Percentiles rank a stretch among this genome's conserved stretches.
Evolutionary conservation across 768 basidiomycete genomes (phyloP).

Genomic region (Tricholoma matsutake): DNA sequence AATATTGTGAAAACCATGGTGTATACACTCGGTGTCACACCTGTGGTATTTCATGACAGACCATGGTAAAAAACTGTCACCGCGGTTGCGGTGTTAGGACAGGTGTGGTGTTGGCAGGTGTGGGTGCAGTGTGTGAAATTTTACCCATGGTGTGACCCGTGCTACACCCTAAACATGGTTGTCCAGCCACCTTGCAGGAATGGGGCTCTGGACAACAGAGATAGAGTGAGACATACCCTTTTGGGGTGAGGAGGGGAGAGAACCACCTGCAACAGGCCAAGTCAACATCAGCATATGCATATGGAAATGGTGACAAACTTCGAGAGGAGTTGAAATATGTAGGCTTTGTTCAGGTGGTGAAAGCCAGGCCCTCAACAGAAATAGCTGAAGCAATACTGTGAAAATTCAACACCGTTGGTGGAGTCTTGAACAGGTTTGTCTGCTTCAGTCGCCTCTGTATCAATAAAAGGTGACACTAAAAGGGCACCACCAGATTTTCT

Average conservation of each 20-base stretch:
- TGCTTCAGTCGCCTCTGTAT: neutral
- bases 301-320: neutral
- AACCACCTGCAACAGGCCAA: no score
- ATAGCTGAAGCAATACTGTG: neutral
- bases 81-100: no score
- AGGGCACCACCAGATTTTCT: neutral
- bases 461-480: neutral
- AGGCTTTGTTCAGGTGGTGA: neutral
- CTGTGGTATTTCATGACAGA: no score
- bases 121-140: no score
- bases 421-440: neutral
- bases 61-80: no score
- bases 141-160: no score
- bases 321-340: neutral
- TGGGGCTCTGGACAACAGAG: neutral
- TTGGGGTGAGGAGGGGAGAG: no score
- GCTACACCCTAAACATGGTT: no score
- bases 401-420: neutral
- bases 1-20: no score
- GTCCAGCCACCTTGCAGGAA: neutral
- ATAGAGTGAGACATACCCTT: neutral
- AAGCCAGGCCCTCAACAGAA: neutral
- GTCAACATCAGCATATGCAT: no score
- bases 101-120: no score
- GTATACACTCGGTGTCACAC: no score